These are phyloP conservation scores for Lineolata rhizophorae DNA, from an alignment of 495 filamentous ascomycete species.

Conservation along the genomic window DNA sequence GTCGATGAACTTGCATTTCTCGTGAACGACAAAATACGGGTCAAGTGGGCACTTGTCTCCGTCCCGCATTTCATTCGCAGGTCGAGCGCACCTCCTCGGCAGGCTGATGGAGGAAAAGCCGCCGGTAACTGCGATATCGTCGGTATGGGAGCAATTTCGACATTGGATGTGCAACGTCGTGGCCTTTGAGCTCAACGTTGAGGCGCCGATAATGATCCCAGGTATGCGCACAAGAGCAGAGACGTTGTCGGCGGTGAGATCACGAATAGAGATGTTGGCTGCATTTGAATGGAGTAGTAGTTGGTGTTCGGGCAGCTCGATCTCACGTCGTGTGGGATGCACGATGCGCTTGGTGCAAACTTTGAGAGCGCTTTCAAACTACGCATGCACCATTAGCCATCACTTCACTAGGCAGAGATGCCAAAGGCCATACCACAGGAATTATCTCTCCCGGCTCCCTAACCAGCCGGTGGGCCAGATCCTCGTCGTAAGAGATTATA, in stretches of 20 bases:
- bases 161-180: slow-evolving; percentile 75
- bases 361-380: slow-evolving; percentile 84
- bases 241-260: slow-evolving; percentile 80
- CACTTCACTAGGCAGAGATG: not conserved
- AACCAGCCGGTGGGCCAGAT: slow-evolving; percentile 75
- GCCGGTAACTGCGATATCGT: slow-evolving; percentile 49
- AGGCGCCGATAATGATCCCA: slow-evolving; percentile 94
- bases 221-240: slow-evolving; percentile 89
- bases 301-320: slow-evolving; percentile 71
- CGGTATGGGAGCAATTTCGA: slow-evolving; percentile 56
- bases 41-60: slow-evolving; percentile 69
- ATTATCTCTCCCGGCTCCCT: slow-evolving; percentile 86
- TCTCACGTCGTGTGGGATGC: slow-evolving; percentile 47
- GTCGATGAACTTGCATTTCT: slow-evolving; percentile 88
- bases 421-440: slow-evolving; percentile 41
- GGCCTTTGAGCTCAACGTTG: slow-evolving; percentile 88
- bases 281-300: slow-evolving; percentile 85
- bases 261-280: slow-evolving; percentile 78
- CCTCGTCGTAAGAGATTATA: slow-evolving; percentile 90
- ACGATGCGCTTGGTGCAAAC: slow-evolving; percentile 85
- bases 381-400: slow-evolving; percentile 4
- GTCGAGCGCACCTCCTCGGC: slow-evolving; percentile 52
- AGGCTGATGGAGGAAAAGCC: slow-evolving; percentile 75
- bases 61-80: slow-evolving; percentile 31
- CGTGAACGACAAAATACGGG: slow-evolving; percentile 87